A percentile compares a stretch with the other conserved stretches of the same genome.
Evolutionary conservation across 2,329 filamentous ascomycete species (phyloP).

Genomic region (Dactylonectria macrodidyma): DNA sequence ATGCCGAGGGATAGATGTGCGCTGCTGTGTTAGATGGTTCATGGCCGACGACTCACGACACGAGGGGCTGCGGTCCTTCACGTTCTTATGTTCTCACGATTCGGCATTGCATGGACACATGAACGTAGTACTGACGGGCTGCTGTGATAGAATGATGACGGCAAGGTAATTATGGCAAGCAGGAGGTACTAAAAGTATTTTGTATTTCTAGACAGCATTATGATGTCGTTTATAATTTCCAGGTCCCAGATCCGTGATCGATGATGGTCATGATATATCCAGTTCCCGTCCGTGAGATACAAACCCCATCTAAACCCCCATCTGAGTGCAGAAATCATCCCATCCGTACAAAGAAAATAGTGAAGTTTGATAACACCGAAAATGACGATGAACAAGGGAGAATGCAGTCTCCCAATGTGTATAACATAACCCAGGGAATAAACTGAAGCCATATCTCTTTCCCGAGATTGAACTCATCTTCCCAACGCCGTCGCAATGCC

Average conservation of each 20-base stretch:
- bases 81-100: not conserved
- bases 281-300: too few relatives aligned
- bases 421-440: slow-evolving; percentile 11
- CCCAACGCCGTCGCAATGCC: slow-evolving; percentile 46
- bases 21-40: not conserved
- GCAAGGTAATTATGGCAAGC: not conserved
- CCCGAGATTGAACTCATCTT: slow-evolving; percentile 9
- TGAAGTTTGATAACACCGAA: slow-evolving; percentile 14
- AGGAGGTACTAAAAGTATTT: slow-evolving; percentile 3
- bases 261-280: too few relatives aligned
- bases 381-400: slow-evolving; percentile 12
- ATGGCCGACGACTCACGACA: too few relatives aligned
- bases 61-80: not conserved
- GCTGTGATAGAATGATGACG: not conserved
- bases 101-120: not conserved
- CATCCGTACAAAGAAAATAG: slow-evolving; percentile 1
- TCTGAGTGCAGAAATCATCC: too few relatives aligned
- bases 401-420: slow-evolving; percentile 10
- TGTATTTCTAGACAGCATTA: not conserved
- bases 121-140: not conserved
- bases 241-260: too few relatives aligned
- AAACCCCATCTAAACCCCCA: too few relatives aligned
- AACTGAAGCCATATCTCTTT: slow-evolving; percentile 6
- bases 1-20: not conserved
- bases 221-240: too few relatives aligned